A percentile compares a stretch with the other conserved stretches of the same genome.
Conservation (phyloP, 345 rosid genomes). For the Ceriops decandra region DNA sequence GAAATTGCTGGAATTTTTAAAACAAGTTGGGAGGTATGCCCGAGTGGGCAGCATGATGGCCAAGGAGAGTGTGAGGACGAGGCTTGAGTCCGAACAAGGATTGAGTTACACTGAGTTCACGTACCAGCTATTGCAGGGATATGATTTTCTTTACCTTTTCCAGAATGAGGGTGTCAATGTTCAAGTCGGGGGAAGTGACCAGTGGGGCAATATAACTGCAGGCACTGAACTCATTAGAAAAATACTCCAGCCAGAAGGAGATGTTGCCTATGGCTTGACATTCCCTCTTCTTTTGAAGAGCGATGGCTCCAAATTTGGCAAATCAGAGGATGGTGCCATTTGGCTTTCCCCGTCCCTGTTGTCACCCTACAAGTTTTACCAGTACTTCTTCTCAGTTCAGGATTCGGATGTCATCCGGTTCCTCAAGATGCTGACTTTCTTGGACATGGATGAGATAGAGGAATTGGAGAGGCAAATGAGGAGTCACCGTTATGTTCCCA, state of each 20-base stretch:
- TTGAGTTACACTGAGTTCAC: slow-evolving; percentile 93
- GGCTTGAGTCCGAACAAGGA: slow-evolving; percentile 91
- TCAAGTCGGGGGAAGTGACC: slow-evolving; percentile 98
- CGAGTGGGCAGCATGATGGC: slow-evolving; percentile 82
- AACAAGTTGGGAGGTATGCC: slow-evolving; percentile 73
- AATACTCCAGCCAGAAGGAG: slow-evolving; percentile 63
- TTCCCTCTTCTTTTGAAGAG: slow-evolving; percentile 84
- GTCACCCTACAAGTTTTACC: slow-evolving; percentile 89
- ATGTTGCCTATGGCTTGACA: slow-evolving; percentile 67
- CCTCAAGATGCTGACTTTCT: slow-evolving; percentile 69
- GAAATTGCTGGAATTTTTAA: slow-evolving; percentile 69
- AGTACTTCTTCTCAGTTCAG: slow-evolving; percentile 88
- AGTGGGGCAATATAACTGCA: slow-evolving; percentile 95
- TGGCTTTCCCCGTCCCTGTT: slow-evolving; percentile 75
- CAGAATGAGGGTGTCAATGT: slow-evolving; percentile 70
- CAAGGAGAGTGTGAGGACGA: slow-evolving; percentile 89
- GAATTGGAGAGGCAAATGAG: slow-evolving; percentile 63
- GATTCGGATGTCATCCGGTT: slow-evolving; percentile 78
- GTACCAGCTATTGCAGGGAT: slow-evolving; percentile 90
- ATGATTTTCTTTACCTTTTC: slow-evolving; percentile 69
- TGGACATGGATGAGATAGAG: slow-evolving; percentile 63
- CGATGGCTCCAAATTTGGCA: slow-evolving; percentile 93
- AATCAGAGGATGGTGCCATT: slow-evolving; percentile 96
- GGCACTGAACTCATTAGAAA: slow-evolving; percentile 87
- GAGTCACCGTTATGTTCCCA: slow-evolving; percentile 66